Conservation (phyloP, 345 rosid genomes). For the Salix udensis region DNA sequence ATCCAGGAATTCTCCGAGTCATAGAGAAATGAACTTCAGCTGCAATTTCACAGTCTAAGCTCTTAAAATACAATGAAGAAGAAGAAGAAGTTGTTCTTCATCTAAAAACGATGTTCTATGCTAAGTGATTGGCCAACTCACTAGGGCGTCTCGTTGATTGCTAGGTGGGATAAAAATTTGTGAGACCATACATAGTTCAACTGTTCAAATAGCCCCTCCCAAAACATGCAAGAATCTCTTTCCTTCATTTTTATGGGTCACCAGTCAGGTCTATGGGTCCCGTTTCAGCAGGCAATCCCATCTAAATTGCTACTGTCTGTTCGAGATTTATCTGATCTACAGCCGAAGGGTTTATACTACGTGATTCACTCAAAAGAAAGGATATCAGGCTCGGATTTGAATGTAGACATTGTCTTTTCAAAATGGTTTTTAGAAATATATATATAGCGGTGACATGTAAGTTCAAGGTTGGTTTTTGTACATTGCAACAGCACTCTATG, state of each 20-base stretch:
- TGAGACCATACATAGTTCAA: too few relatives aligned
- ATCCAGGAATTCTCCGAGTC: not conserved
- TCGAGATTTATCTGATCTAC: too few relatives aligned
- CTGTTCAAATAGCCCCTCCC: too few relatives aligned
- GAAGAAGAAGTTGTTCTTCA: not conserved
- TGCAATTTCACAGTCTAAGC: not conserved
- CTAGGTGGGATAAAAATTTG: too few relatives aligned
- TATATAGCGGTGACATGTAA: not conserved
- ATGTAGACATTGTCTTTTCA: not conserved
- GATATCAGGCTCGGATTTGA: not conserved
- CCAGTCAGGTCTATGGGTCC: too few relatives aligned
- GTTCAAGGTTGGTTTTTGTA: conserved; percentile 29
- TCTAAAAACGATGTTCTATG: not conserved
- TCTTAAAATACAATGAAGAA: not conserved
- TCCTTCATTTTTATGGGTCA: too few relatives aligned
- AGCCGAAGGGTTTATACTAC: not conserved
- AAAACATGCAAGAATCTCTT: too few relatives aligned
- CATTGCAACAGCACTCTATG: conserved; percentile 25
- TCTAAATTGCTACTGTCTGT: too few relatives aligned
- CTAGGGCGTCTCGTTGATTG: too few relatives aligned
- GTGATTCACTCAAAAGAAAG: not conserved
- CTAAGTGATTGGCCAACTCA: not conserved
- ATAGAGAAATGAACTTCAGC: not conserved
- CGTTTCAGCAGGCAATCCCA: too few relatives aligned
- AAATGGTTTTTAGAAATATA: not conserved